phyloP scores from a whole-genome alignment of 345 rosid genomes.

The Stellera chamaejasme region DNA sequence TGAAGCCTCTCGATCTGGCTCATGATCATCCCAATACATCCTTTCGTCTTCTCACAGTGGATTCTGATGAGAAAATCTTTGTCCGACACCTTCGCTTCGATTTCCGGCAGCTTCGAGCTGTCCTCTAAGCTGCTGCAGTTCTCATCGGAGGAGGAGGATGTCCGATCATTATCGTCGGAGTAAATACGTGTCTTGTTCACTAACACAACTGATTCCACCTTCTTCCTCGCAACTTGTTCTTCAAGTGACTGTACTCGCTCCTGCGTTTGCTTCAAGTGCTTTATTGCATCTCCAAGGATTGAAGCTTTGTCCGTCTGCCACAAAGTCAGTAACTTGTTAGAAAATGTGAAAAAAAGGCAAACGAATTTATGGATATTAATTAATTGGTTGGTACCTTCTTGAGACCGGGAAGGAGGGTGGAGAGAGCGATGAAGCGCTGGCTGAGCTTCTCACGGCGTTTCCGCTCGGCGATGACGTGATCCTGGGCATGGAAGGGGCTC shows the following conservation, averaged over 20 bases:
- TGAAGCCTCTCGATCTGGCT: constrained; percentile 41
- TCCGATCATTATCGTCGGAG: constrained; percentile 24
- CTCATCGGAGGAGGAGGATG: constrained; percentile 23
- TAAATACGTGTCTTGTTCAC: constrained; percentile 44
- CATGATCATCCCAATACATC: constrained; percentile 29
- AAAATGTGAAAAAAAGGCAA: too few relatives aligned
- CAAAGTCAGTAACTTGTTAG: not conserved
- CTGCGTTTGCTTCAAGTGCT: constrained; percentile 55
- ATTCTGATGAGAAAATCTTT: constrained; percentile 54
- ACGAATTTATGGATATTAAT: too few relatives aligned
- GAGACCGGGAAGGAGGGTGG: constrained; percentile 66
- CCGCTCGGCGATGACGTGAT: constrained; percentile 81
- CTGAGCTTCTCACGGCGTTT: constrained; percentile 74
- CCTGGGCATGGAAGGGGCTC: constrained; percentile 41
- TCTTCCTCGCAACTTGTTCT: constrained; percentile 38
- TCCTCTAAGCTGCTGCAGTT: constrained; percentile 11
- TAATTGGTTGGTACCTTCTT: constrained; percentile 39
- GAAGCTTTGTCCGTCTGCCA: constrained; percentile 64
- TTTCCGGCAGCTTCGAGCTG: constrained; percentile 36
- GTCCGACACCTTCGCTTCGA: constrained; percentile 55
- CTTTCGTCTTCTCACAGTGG: constrained; percentile 51
- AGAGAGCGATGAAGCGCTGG: constrained; percentile 61
- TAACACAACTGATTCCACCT: constrained; percentile 37
- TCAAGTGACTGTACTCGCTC: constrained; percentile 52
- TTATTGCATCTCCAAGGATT: constrained; percentile 55